A percentile compares a stretch with the other conserved stretches of the same genome.
Conservation (phyloP, 176 grass and related monocot species). For the Typha latifolia region DNA sequence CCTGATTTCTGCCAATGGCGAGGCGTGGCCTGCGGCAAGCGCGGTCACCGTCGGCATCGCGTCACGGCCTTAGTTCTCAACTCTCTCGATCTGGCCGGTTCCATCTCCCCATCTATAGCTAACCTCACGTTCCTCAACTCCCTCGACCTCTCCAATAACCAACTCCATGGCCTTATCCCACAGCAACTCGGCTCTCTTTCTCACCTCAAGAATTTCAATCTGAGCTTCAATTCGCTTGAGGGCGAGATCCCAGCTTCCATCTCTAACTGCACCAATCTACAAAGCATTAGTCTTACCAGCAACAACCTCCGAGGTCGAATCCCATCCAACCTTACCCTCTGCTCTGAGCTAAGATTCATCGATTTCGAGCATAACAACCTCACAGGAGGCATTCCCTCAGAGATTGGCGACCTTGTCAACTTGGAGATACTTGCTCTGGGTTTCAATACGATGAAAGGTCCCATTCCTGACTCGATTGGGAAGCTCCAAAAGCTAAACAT, state of each 20-base stretch:
- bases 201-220: not conserved
- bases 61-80: slow-evolving; percentile 6
- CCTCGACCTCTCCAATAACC: slow-evolving; percentile 20
- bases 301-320: slow-evolving; percentile 26
- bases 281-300: not conserved
- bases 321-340: slow-evolving; percentile 3
- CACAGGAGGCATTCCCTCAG: not conserved
- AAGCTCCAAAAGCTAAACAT: no score
- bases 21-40: slow-evolving; percentile 17
- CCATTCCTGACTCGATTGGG: no score
- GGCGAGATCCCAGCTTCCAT: slow-evolving; percentile 11
- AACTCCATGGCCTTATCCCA: slow-evolving; percentile 22
- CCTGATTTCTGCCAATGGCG: slow-evolving; percentile 19
- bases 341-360: not conserved
- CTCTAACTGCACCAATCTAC: slow-evolving; percentile 4
- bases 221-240: slow-evolving; percentile 15
- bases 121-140: slow-evolving; percentile 27
- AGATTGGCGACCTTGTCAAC: no score
- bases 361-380: not conserved
- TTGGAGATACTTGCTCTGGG: no score
- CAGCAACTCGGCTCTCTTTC: slow-evolving; percentile 8
- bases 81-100: slow-evolving; percentile 14
- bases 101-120: slow-evolving; percentile 20
- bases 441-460: no score
- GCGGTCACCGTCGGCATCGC: not conserved